Conservation (phyloP, 2,329 filamentous ascomycete genomes). For the Penicillium glabrum region DNA sequence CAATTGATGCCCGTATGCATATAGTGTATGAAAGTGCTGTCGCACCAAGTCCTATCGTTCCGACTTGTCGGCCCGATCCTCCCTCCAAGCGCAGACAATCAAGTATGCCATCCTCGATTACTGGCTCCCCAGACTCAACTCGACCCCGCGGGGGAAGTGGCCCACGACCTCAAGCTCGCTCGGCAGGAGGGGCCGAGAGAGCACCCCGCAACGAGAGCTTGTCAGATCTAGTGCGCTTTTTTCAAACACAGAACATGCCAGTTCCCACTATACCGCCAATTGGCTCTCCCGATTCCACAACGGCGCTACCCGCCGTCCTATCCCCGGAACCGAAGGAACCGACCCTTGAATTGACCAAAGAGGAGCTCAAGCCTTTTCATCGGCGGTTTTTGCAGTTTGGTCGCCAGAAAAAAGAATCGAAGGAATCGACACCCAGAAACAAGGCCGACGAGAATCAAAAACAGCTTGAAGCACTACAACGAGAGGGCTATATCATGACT, state of each 20-base stretch:
- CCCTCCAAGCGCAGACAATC: slow-evolving; percentile 13
- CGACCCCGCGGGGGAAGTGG: slow-evolving; percentile 8
- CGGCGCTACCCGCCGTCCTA: slow-evolving; percentile 25
- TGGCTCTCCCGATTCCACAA: slow-evolving; percentile 22
- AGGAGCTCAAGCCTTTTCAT: slow-evolving; percentile 28
- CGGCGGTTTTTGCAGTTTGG: slow-evolving; percentile 37
- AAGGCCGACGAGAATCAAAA: slow-evolving; percentile 28
- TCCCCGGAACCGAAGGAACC: slow-evolving; percentile 23
- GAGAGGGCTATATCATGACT: slow-evolving; percentile 31
- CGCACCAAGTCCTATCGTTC: slow-evolving; percentile 37
- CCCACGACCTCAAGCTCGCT: slow-evolving; percentile 26
- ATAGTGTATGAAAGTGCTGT: slow-evolving; percentile 26
- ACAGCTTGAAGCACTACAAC: slow-evolving; percentile 31
- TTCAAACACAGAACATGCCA: slow-evolving; percentile 31
- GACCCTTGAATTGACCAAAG: slow-evolving; percentile 1
- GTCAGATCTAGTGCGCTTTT: slow-evolving; percentile 37
- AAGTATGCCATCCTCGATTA: slow-evolving; percentile 25
- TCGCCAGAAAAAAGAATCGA: slow-evolving; percentile 30
- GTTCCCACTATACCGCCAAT: slow-evolving; percentile 10
- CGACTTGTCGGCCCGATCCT: slow-evolving; percentile 32
- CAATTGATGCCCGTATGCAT: slow-evolving; percentile 31
- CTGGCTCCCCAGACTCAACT: slow-evolving; percentile 13
- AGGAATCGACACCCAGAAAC: slow-evolving; percentile 20
- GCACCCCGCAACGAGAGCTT: slow-evolving; percentile 32
- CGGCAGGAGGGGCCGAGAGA: slow-evolving; percentile 32